A percentile compares a stretch with the other conserved stretches of the same genome.
phyloP scores from a whole-genome alignment of 441 rosid genomes.

The Pelargonium australe region DNA sequence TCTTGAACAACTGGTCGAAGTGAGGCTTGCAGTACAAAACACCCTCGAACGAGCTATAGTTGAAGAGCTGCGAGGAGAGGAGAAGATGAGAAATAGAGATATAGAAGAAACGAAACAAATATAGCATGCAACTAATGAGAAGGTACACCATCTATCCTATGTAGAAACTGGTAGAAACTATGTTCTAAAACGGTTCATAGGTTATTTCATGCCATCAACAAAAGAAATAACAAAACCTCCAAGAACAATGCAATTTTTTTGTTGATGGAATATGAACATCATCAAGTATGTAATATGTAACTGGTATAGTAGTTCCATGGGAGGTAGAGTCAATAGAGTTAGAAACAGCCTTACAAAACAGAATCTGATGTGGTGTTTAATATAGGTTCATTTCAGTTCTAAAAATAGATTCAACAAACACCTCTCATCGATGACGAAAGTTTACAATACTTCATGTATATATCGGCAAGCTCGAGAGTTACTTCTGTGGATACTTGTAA shows the following conservation, averaged over 20 bases:
- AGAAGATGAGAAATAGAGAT: constrained; percentile 2
- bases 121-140: too few species aligned
- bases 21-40: constrained; percentile 78
- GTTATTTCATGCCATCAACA: too few species aligned
- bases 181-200: too few species aligned
- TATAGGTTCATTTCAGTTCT: neutral
- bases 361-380: neutral
- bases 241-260: too few species aligned
- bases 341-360: too few species aligned
- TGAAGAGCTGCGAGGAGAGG: constrained; percentile 42
- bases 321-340: too few species aligned
- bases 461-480: neutral
- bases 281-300: too few species aligned
- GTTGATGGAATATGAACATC: too few species aligned
- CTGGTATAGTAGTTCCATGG: too few species aligned
- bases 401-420: neutral
- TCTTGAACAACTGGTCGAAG: constrained; percentile 66
- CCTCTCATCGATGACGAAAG: neutral
- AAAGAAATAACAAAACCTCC: too few species aligned
- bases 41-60: constrained; percentile 65
- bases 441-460: neutral
- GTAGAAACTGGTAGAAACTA: too few species aligned
- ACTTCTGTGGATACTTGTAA: neutral
- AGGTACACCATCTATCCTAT: too few species aligned
- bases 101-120: neutral